Evolutionary conservation across 176 grass and related monocot genomes (phyloP).

Genomic region (Eremochloa ophiuroides): DNA sequence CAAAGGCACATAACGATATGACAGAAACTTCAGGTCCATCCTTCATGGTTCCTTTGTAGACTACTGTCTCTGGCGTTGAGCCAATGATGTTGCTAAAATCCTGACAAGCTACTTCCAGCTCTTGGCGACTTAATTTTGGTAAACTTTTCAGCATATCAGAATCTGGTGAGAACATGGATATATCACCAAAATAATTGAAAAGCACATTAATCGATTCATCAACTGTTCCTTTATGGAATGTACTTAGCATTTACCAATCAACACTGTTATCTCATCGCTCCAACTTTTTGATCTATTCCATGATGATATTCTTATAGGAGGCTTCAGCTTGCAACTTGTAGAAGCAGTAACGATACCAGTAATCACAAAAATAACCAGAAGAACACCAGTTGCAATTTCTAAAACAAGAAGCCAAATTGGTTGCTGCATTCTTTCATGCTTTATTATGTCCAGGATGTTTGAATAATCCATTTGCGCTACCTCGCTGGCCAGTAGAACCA

Average conservation of each 20-base stretch:
- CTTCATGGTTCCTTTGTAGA: slow-evolving; percentile 96
- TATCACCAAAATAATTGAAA: not conserved
- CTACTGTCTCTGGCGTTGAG: slow-evolving; percentile 61
- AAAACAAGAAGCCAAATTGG: slow-evolving; percentile 90
- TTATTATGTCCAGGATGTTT: slow-evolving; percentile 48
- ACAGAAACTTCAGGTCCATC: slow-evolving; percentile 84
- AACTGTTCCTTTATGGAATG: not conserved
- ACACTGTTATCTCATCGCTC: slow-evolving; percentile 70
- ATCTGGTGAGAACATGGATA: slow-evolving; percentile 44
- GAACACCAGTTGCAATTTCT: slow-evolving; percentile 83
- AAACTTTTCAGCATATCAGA: slow-evolving; percentile 81
- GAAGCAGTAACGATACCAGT: slow-evolving; percentile 62
- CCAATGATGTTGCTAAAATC: slow-evolving; percentile 99
- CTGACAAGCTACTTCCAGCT: slow-evolving; percentile 93
- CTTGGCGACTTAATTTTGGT: slow-evolving; percentile 61
- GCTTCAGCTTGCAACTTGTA: slow-evolving; percentile 67
- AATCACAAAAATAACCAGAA: slow-evolving; percentile 66
- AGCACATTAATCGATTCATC: not conserved
- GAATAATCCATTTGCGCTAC: slow-evolving; percentile 29
- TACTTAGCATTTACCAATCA: slow-evolving; percentile 55
- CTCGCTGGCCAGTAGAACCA: slow-evolving; percentile 47
- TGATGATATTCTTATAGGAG: slow-evolving; percentile 56
- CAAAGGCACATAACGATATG: slow-evolving; percentile 66
- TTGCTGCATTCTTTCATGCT: slow-evolving; percentile 46
- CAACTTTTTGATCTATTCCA: slow-evolving; percentile 65